These are phyloP conservation scores for Bathelium albidoporum DNA, from an alignment of 495 filamentous ascomycete species.

Conservation along the genomic window DNA sequence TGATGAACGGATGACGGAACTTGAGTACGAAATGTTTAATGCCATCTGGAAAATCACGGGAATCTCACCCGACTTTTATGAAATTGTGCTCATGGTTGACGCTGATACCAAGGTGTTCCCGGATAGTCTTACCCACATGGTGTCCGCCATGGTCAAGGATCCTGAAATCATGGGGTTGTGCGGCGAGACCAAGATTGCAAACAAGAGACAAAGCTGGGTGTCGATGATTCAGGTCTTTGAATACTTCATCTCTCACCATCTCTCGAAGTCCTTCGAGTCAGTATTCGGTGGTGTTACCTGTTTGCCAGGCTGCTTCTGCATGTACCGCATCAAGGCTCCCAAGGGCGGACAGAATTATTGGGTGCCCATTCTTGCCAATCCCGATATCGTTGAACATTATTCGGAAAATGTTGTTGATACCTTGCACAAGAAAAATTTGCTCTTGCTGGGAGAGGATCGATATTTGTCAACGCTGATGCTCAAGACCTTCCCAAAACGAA, in stretches of 20 bases:
- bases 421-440: conserved; percentile 93
- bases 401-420: conserved; percentile 99
- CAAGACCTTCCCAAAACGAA: conserved; percentile 96
- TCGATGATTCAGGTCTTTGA: conserved; percentile 99
- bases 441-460: conserved; percentile 92
- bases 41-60: conserved; percentile 97
- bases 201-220: conserved; percentile 90
- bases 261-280: conserved; percentile 94
- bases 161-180: conserved; percentile 99
- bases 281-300: conserved; percentile 99
- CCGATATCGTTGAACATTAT: conserved; percentile 97
- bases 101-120: conserved; percentile 99
- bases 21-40: conserved; percentile 99
- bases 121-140: conserved; percentile 95
- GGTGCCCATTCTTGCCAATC: conserved; percentile 98
- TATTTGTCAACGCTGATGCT: conserved; percentile 97
- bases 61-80: conserved; percentile 95
- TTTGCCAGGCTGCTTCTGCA: conserved; percentile 98
- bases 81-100: conserved; percentile 96
- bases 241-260: conserved; percentile 98
- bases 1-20: conserved; percentile 98
- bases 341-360: conserved; percentile 99
- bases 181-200: conserved; percentile 98
- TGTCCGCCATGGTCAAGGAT: conserved; percentile 98
- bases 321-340: conserved; percentile 99